A percentile compares a stretch with the other conserved stretches of the same genome.
Evolutionary conservation across 2,329 filamentous ascomycete genomes (phyloP).

Genomic region (Chlorencoelia australis): DNA sequence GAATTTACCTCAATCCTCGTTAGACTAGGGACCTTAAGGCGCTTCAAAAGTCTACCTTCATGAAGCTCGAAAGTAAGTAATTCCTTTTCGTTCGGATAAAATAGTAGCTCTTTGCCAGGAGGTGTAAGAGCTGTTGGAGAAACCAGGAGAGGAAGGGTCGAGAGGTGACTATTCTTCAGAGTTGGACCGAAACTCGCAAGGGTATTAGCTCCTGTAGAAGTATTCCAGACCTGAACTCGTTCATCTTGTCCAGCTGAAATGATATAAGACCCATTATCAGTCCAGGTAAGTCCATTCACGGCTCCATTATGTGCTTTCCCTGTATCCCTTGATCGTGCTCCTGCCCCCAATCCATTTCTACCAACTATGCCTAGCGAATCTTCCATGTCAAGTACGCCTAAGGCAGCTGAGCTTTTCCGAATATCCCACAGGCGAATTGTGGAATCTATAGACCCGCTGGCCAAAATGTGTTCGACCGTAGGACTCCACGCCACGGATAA

Average conservation of each 20-base stretch:
- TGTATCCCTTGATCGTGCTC: slow-evolving; percentile 35
- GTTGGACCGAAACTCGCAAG: slow-evolving; percentile 79
- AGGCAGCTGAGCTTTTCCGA: slow-evolving; percentile 62
- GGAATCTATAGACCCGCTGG: slow-evolving; percentile 77
- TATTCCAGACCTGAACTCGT: slow-evolving; percentile 79
- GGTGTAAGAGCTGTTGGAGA: slow-evolving; percentile 49
- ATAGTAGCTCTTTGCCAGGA: slow-evolving; percentile 53
- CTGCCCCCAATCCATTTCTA: slow-evolving; percentile 23
- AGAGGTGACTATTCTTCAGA: slow-evolving; percentile 62
- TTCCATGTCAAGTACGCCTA: slow-evolving; percentile 75
- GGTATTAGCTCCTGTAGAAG: slow-evolving; percentile 71
- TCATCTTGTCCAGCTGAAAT: slow-evolving; percentile 77
- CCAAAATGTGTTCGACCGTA: slow-evolving; percentile 65
- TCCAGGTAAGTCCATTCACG: slow-evolving; percentile 81
- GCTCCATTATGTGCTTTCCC: slow-evolving; percentile 67
- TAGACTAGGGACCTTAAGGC: slow-evolving; percentile 56
- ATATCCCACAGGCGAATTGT: slow-evolving; percentile 82
- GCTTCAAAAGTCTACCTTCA: slow-evolving; percentile 62
- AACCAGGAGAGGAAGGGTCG: slow-evolving; percentile 50
- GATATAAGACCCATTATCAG: slow-evolving; percentile 65
- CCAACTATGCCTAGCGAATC: slow-evolving; percentile 61
- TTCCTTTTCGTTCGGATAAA: slow-evolving; percentile 75
- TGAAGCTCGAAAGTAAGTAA: slow-evolving; percentile 73
- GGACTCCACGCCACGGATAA: slow-evolving; percentile 75
- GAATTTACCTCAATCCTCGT: slow-evolving; percentile 36